A percentile compares a stretch with the other conserved stretches of the same genome.
Evolutionary conservation across 2,329 filamentous ascomycete genomes (phyloP).

Genomic region (Colletotrichum horii): DNA sequence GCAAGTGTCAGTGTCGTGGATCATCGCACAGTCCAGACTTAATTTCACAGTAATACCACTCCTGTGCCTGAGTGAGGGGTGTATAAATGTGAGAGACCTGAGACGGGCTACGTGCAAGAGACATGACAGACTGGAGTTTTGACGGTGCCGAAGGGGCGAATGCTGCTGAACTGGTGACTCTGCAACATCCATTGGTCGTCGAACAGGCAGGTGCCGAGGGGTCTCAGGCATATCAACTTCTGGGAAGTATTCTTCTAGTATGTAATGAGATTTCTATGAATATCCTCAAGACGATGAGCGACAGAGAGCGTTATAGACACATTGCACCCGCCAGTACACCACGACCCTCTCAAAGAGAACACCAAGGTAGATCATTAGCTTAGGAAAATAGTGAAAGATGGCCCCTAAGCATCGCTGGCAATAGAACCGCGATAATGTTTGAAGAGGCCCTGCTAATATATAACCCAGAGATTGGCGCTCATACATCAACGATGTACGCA

Average conservation of each 20-base stretch:
- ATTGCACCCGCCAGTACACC: neutral
- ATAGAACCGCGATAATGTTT: neutral
- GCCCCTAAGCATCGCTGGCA: no score
- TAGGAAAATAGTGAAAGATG: no score
- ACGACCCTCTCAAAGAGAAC: neutral
- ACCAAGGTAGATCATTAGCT: neutral
- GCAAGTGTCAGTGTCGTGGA: neutral
- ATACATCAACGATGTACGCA: neutral
- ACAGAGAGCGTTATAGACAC: neutral
- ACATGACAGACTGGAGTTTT: no score
- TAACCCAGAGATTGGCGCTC: neutral
- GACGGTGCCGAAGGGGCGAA: no score
- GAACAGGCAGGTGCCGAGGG: no score
- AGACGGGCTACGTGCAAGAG: no score
- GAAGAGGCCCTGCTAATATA: neutral
- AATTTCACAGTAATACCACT: neutral
- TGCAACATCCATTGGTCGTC: no score
- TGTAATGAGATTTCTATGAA: neutral
- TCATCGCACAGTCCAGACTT: neutral
- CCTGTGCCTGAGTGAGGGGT: no score
- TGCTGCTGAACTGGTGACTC: no score
- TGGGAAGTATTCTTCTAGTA: neutral
- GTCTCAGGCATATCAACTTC: no score
- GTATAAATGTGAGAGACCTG: no score
- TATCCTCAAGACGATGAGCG: rapidly evolving